phyloP scores from a whole-genome alignment of 768 basidiomycete species.

The Pleurotus tuber-regium region DNA sequence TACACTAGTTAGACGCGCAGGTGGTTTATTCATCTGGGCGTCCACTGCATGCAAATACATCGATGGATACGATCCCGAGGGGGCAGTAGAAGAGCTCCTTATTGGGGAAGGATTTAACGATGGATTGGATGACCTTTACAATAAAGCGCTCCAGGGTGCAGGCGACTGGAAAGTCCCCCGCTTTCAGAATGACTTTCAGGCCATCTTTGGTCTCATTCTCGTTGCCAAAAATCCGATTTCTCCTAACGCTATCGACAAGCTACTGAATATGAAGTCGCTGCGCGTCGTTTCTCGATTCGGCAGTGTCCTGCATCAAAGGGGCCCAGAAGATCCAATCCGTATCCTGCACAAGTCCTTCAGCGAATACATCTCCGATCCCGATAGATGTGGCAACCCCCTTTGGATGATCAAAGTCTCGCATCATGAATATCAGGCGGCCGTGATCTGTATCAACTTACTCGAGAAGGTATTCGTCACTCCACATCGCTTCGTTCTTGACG shows the following conservation, averaged over 20 bases:
- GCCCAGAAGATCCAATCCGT: conserved; percentile 2
- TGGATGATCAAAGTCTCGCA: conserved; percentile 10
- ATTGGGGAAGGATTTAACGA: background rate
- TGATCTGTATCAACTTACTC: background rate
- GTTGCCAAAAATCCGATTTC: background rate
- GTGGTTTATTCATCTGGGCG: conserved; percentile 24
- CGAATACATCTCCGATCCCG: conserved; percentile 9
- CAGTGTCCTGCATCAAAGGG: background rate
- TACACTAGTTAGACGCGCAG: conserved; percentile 6
- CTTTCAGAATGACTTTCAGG: conserved; percentile 7
- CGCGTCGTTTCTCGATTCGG: background rate
- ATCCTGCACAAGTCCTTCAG: conserved; percentile 12
- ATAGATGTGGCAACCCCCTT: conserved; percentile 3
- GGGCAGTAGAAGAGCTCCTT: conserved; percentile 2
- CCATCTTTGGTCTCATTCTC: conserved; percentile 8
- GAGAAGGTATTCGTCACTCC: background rate
- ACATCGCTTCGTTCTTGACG: background rate
- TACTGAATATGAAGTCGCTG: background rate
- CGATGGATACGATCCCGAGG: conserved; percentile 12
- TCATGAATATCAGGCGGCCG: conserved; percentile 6
- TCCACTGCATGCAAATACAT: conserved; percentile 20
- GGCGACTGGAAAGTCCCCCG: background rate
- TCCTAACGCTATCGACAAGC: background rate
- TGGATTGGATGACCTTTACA: conserved; percentile 10
- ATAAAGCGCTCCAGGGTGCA: conserved; percentile 3